phyloP scores from a whole-genome alignment of 495 filamentous ascomycete species.

The Podospora pseudopauciseta region DNA sequence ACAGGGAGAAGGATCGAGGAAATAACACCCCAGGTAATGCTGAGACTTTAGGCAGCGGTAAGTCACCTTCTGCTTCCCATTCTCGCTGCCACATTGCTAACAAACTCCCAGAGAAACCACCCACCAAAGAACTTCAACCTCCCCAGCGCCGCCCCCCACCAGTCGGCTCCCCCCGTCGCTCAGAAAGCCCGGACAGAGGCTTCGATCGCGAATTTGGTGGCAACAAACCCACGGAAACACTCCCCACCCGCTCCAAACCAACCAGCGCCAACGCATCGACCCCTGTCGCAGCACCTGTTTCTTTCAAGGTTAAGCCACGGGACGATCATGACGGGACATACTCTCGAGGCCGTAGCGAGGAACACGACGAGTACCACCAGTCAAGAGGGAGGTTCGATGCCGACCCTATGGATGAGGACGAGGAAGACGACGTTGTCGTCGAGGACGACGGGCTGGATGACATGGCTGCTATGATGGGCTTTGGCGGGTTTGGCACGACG shows the following conservation, averaged over 20 bases:
- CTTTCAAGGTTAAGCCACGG: constrained; percentile 41
- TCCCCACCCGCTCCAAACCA: constrained; percentile 31
- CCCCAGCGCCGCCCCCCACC: constrained; percentile 25
- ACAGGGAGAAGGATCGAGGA: constrained; percentile 16
- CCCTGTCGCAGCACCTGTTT: constrained; percentile 26
- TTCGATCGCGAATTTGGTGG: constrained; percentile 6
- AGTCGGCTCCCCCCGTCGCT: constrained; percentile 31
- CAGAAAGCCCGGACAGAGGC: constrained; percentile 13
- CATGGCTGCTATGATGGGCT: constrained; percentile 86
- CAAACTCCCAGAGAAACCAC: constrained; percentile 17
- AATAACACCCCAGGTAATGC: neutral
- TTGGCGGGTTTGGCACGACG: constrained; percentile 77
- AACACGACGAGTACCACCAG: constrained; percentile 21
- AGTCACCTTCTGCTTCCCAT: neutral
- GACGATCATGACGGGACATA: constrained; percentile 26
- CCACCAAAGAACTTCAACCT: constrained; percentile 27
- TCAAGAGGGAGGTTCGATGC: constrained; percentile 30
- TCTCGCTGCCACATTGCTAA: neutral
- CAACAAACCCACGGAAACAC: constrained; percentile 1
- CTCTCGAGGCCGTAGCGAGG: constrained; percentile 19
- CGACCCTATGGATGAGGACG: constrained; percentile 47
- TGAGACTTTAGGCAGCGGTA: neutral
- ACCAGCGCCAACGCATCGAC: constrained; percentile 41
- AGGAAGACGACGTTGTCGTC: constrained; percentile 44
- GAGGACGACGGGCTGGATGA: constrained; percentile 65